Evolutionary conservation across 75 land plant species (phyloP).

Genomic region (Selaginella tamariscina): DNA sequence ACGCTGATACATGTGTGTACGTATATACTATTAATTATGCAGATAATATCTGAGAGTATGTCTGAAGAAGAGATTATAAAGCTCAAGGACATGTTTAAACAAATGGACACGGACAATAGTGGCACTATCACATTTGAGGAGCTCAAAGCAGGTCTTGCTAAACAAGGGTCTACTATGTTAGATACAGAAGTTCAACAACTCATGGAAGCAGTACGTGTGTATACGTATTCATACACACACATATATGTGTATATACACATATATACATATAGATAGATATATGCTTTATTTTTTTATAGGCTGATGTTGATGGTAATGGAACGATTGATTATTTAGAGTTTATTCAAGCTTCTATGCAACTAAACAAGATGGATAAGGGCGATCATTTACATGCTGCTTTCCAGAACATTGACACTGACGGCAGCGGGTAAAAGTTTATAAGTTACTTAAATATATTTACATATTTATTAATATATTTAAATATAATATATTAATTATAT

Average conservation of each 20-base stretch:
- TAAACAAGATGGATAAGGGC: slow-evolving; percentile 7
- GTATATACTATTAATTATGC: too few relatives aligned
- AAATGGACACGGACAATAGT: slow-evolving; percentile 23
- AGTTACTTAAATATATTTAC: too few relatives aligned
- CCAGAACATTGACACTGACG: not conserved
- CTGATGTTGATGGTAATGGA: slow-evolving; percentile 9
- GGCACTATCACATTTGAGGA: slow-evolving; percentile 43
- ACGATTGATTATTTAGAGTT: slow-evolving; percentile 1
- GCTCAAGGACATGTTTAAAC: slow-evolving; percentile 3
- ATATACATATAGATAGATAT: not conserved
- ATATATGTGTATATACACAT: not conserved
- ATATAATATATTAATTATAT: not conserved
- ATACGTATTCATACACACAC: not conserved
- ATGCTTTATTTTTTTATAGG: not conserved
- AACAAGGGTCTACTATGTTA: slow-evolving; percentile 35
- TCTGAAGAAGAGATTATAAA: slow-evolving; percentile 3
- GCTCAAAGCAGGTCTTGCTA: slow-evolving; percentile 28
- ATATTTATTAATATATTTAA: not conserved
- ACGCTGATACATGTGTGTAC: too few relatives aligned
- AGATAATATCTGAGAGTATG: not conserved
- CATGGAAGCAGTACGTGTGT: slow-evolving; percentile 35
- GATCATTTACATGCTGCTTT: not conserved
- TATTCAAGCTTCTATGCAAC: slow-evolving; percentile 3
- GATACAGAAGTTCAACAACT: slow-evolving; percentile 40
- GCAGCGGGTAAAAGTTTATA: not conserved